These are phyloP conservation scores for Diaporthe sp. DNA, from an alignment of 2,329 filamentous ascomycete genomes.

Conservation along the genomic window DNA sequence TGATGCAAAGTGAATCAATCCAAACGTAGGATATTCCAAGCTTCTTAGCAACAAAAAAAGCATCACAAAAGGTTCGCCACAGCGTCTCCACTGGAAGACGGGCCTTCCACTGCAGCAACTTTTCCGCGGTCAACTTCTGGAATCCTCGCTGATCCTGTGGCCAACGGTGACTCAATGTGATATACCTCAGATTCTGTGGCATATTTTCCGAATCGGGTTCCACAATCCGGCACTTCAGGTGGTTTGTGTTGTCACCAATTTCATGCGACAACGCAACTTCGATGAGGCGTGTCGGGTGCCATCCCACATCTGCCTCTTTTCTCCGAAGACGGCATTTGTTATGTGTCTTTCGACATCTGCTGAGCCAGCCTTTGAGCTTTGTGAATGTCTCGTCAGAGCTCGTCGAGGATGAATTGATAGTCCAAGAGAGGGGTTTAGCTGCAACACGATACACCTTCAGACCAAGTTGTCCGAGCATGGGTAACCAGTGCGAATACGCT, in stretches of 20 bases:
- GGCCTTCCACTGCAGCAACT: neutral
- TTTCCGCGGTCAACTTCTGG: neutral
- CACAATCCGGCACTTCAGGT: neutral
- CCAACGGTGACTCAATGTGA: constrained; percentile 24
- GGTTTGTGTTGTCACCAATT: neutral
- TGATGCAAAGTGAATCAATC: constrained; percentile 26
- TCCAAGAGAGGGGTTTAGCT: neutral
- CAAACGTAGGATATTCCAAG: neutral
- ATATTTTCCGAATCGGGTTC: neutral
- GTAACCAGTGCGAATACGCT: no score
- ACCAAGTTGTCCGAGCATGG: neutral
- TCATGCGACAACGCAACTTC: neutral
- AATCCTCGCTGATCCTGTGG: neutral
- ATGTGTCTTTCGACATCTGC: neutral
- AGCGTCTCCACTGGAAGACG: neutral
- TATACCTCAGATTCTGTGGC: neutral
- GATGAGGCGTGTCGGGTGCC: constrained; percentile 1
- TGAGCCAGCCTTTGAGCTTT: neutral
- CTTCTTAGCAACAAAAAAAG: neutral
- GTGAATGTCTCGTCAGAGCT: neutral
- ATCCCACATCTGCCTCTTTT: neutral
- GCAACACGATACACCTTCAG: no score
- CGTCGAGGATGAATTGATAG: neutral
- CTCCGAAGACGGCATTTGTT: neutral
- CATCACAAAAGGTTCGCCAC: neutral